phyloP scores from a whole-genome alignment of 73 alveolate genomes.

The Urostyla sp. region DNA sequence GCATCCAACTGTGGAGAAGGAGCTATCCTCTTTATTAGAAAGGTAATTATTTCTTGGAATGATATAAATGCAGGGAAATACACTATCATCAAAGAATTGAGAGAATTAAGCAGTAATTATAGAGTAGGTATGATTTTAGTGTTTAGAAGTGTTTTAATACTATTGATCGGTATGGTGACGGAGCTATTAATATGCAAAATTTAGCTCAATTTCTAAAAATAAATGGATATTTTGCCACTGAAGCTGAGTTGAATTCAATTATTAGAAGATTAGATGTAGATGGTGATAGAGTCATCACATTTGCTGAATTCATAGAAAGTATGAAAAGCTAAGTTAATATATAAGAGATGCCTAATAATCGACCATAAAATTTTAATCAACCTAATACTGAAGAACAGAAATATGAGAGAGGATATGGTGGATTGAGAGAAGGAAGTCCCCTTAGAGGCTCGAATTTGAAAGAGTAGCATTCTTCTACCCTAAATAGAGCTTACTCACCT shows the following conservation, averaged over 20 bases:
- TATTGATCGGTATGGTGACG: slow-evolving; percentile 18
- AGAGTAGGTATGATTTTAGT: slow-evolving; percentile 1
- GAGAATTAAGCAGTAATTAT: slow-evolving; percentile 13
- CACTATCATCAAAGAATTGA: slow-evolving; percentile 11
- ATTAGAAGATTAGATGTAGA: slow-evolving; percentile 61
- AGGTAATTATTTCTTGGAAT: slow-evolving; percentile 15
- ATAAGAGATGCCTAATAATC: no score
- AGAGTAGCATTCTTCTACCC: not conserved
- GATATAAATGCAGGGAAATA: slow-evolving; percentile 1
- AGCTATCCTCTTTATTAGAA: slow-evolving; percentile 36
- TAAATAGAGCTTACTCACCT: not conserved
- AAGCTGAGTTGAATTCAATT: slow-evolving; percentile 56
- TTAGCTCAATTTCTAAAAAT: slow-evolving; percentile 28
- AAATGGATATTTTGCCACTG: slow-evolving; percentile 62
- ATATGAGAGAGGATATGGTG: slow-evolving; percentile 18
- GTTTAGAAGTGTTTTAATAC: slow-evolving; percentile 5
- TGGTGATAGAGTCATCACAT: slow-evolving; percentile 50
- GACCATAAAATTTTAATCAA: slow-evolving; percentile 14
- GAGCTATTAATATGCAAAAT: not conserved
- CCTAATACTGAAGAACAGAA: slow-evolving; percentile 2
- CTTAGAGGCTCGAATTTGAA: not conserved
- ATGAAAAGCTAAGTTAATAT: no score
- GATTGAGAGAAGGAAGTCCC: slow-evolving; percentile 33
- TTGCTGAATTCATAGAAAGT: slow-evolving; percentile 49
- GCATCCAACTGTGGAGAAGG: slow-evolving; percentile 40